Evolutionary conservation across 345 rosid genomes (phyloP), one percentile per base, ranked within the genome.

Genomic region (Salix brachista): DNA sequence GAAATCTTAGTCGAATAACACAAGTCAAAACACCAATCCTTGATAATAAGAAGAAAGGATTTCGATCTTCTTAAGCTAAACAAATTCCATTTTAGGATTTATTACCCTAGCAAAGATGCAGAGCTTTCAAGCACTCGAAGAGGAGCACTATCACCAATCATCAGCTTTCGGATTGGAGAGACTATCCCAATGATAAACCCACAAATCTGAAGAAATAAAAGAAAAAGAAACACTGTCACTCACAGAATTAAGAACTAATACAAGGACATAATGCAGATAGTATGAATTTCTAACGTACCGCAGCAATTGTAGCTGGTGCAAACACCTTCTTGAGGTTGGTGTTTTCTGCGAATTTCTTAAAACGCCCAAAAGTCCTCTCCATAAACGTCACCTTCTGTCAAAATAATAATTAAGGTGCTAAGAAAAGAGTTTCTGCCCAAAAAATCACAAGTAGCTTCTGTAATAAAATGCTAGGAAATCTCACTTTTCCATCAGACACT

Each of bases 141-240:
- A 70, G 83, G 79, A 74, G 86, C 83, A 66, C 37, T 68, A 37
- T 80, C 79, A 62, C 81, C 86, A 32, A 83, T 75, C 21, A 83
- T 50, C 69, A 72, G 21, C 48, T 74, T 74, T 26, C 76, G 86
- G 26, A 83, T 21, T 39, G 12, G 77, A 60, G 83, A 83, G 61
- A 65, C 52, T 28, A 46, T 28, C 26, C 83, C 78, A 23, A 80
- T 28, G 39, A 17, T 26, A 32, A 80, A 78, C 41, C 86, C 86
- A 62, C 62, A 75, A 11, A 83, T 60, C 86, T 83, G 26, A 11
- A 23, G 44, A 77, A 61, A 2, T 6, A 18, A 8, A 19, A 52
- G n/a, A 7, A 21, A 54, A 19, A 11, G 50, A 46, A 14, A 16
- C 50, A 44, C 17, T 44, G 17, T 44, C 50, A 44, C 50, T 44